These are phyloP conservation scores for Striga asiatica DNA, from an alignment of 257 asterid genomes.

Conservation along the genomic window DNA sequence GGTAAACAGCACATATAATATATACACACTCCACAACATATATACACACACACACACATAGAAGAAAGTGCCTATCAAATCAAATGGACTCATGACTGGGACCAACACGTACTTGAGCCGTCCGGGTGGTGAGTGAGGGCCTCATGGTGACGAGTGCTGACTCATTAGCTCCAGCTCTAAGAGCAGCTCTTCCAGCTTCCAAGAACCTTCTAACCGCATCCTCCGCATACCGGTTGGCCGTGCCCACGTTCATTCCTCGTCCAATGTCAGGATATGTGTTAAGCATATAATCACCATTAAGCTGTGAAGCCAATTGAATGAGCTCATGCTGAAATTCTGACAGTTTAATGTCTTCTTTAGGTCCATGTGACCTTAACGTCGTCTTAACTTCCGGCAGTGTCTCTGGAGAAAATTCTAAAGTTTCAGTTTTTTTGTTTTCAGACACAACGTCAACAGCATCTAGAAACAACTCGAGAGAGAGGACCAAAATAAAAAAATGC, in stretches of 20 bases:
- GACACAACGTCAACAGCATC: background rate
- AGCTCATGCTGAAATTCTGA: slow-evolving; percentile 77
- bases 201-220: slow-evolving; percentile 78
- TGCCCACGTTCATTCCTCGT: slow-evolving; percentile 48
- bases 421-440: background rate
- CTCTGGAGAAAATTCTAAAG: slow-evolving; percentile 27
- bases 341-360: slow-evolving; percentile 57
- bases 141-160: slow-evolving; percentile 81
- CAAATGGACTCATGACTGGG: slow-evolving; percentile 26
- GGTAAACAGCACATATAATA: background rate
- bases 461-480: background rate
- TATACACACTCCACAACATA: background rate
- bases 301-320: slow-evolving; percentile 96
- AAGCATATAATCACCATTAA: slow-evolving; percentile 73
- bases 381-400: slow-evolving; percentile 51
- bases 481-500: too few relatives aligned
- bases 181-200: slow-evolving; percentile 89
- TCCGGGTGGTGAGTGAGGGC: slow-evolving; percentile 68
- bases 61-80: background rate
- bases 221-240: slow-evolving; percentile 62
- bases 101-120: slow-evolving; percentile 18
- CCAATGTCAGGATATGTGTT: slow-evolving; percentile 76
- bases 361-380: slow-evolving; percentile 53
- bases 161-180: slow-evolving; percentile 84
- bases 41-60: slow-evolving; percentile 5